These are phyloP conservation scores for Cercophora sp. DNA, from an alignment of 495 filamentous ascomycete genomes.

Conservation along the genomic window DNA sequence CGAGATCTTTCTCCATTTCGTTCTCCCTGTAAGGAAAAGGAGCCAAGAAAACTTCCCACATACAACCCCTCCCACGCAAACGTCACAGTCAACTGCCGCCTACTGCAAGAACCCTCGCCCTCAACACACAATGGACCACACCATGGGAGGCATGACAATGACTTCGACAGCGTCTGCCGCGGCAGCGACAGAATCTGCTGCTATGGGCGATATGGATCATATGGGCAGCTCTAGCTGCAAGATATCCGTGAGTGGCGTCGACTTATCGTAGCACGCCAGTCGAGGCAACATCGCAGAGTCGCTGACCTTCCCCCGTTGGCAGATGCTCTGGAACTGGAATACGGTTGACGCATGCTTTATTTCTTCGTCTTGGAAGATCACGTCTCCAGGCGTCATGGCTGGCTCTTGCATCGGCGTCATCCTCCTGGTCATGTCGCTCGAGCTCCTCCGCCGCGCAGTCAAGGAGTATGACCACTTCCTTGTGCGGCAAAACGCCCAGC, in stretches of 20 bases:
- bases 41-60: too few species aligned
- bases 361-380: slow-evolving; percentile 60
- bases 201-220: too few species aligned
- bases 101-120: too few species aligned
- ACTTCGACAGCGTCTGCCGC: too few species aligned
- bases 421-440: slow-evolving; percentile 58
- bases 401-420: slow-evolving; percentile 68
- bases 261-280: not conserved
- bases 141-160: too few species aligned
- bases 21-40: too few species aligned
- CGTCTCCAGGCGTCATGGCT: slow-evolving; percentile 57
- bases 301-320: not conserved
- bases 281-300: not conserved
- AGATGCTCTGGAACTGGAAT: slow-evolving; percentile 77
- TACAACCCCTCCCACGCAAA: too few species aligned
- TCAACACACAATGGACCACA: too few species aligned
- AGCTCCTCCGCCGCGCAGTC: slow-evolving; percentile 56
- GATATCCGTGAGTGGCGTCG: not conserved
- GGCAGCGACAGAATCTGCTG: too few species aligned
- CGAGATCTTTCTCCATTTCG: too few species aligned
- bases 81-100: too few species aligned
- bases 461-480: slow-evolving; percentile 61
- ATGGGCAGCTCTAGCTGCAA: not conserved
- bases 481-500: slow-evolving; percentile 33
- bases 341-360: slow-evolving; percentile 71